Base-by-base conservation (phyloP, 2,329 filamentous ascomycete genomes). In the Calonectria hongkongensis region DNA sequence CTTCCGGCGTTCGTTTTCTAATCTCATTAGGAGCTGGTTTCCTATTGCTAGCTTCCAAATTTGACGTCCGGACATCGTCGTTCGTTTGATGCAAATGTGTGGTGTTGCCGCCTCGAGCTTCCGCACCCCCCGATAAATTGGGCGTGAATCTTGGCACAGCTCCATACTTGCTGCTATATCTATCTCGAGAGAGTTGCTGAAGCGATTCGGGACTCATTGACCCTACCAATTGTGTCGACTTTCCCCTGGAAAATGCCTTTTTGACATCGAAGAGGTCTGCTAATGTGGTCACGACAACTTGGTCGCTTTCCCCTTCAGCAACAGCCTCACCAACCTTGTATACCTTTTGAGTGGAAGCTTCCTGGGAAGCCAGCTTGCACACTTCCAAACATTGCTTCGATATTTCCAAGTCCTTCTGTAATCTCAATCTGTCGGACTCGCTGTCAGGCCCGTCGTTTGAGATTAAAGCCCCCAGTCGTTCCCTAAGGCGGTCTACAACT, bases 211-310 rank as follows among this genome's bases (percentile, higher is more conserved):
- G 78, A 25, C 75, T 74, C 77, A 85, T 83, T 68, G 82, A 85
- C 27, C 84, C 83, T 70, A 86, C 75, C 62, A 84, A 72, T 69
- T 85, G 82, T 45, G 80, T 79, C 56, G 84, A 84, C 30, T 79
- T 81, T 33, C 73, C 78, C 71, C 75, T 83, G 7, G 84, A 82
- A 66, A 76, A 62, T 43, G 81, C 83, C 76, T 83, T 85, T 71
- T 78, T 81, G 65, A 86, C 78, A 73, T 85, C 79, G 69, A 87
- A 86, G 65, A 86, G 78, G 80, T 85, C 84, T 47, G 83, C 84
- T 71, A 85, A 74, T 72, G 84, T 86, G 70, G 80, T 85, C 69
- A 86, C 79, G 70, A 86, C 82, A 36, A 86, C 79, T 79, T 85
- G 83, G 78, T 85, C 82, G 73, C 83, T 84, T 65, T 85, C 79